Base-by-base conservation (phyloP, 177 flowering plant genomes). In the Vitis hybrid region DNA sequence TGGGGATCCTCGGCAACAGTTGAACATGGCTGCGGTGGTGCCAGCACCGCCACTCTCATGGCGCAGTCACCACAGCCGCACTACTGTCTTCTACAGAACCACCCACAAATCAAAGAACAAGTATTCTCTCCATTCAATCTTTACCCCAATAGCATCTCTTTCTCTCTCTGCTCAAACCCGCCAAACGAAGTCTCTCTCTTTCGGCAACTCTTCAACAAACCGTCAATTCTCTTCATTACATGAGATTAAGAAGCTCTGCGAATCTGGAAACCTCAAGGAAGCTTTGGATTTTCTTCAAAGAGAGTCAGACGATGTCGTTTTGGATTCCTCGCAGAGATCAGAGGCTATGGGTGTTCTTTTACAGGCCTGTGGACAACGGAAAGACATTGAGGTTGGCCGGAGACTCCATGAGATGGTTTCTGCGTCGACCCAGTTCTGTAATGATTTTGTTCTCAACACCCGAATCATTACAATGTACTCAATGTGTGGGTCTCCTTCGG, bases 381-480 rank as follows among this genome's bases (percentile, higher is more conserved):
- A 77, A 18, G 84, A 84, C 64, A 69, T 85, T 20, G 85, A 85
- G 53, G 66, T 70, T 12, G 89, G 90, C 17, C 64, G 86, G 10
- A 67, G 68, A 74, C 70, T 81, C 10, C 86, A 84, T 57, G 52
- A 76, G 41, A 18, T 87, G 76, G 76, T 87, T 30, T 73, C 74
- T 0, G 58, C 68, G 1, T 76, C 76, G 15, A 64, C 72, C 55
- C 78, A 77, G 9, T 78, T 82, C 48, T 63, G 72, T 5, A 69
- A 82, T 54, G 82, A 86, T 67, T 73, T 70, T 48, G 79, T 86
- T 48, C 79, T 89, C 12, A 79, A 76, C 52, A 84, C 89, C 51
- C 84, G 87, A 58, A 57, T 87, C 21, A 81, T 89, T n/a, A 84
- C 90, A 41, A 85, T 89, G 93, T 89, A 83, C 65, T 74, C 88